phyloP scores from a whole-genome alignment of 768 basidiomycete species.

The Tricholomella constricta region DNA sequence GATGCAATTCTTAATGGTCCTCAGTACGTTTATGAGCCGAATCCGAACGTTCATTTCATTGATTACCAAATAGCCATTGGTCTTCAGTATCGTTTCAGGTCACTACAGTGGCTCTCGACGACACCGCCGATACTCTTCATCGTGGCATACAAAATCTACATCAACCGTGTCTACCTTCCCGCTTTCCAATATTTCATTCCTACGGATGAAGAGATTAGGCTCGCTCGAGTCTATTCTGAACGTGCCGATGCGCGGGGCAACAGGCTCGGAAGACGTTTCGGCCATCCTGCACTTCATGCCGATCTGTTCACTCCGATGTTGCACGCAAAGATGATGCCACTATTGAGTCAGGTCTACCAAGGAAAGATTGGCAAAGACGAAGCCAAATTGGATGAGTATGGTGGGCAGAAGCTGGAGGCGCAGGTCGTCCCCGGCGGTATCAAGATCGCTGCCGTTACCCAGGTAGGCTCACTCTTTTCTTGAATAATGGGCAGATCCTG shows the following conservation, averaged over 20 bases:
- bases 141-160: slow-evolving; percentile 81
- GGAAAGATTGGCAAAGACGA: slow-evolving; percentile 68
- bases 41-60: slow-evolving; percentile 9
- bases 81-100: slow-evolving; percentile 71
- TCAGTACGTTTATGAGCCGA: slow-evolving; percentile 60
- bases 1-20: slow-evolving; percentile 86
- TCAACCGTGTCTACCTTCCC: slow-evolving; percentile 65
- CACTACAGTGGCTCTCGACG: slow-evolving; percentile 80
- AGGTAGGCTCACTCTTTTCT: slow-evolving; percentile 42
- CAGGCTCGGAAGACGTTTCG: slow-evolving; percentile 88
- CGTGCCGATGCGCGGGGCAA: slow-evolving; percentile 71
- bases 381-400: slow-evolving; percentile 75
- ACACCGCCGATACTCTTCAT: slow-evolving; percentile 86
- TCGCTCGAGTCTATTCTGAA: slow-evolving; percentile 76
- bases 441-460: slow-evolving; percentile 79
- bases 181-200: slow-evolving; percentile 87
- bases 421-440: slow-evolving; percentile 77
- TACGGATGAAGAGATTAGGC: slow-evolving; percentile 70
- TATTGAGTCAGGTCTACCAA: slow-evolving; percentile 73
- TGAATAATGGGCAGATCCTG: not conserved
- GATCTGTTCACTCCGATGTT: slow-evolving; percentile 90
- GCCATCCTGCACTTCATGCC: slow-evolving; percentile 87
- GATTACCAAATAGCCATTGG: slow-evolving; percentile 65
- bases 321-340: slow-evolving; percentile 81
- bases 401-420: slow-evolving; percentile 75